Conservation (phyloP, 441 rosid genomes). For the Adansonia madagascariensis region DNA sequence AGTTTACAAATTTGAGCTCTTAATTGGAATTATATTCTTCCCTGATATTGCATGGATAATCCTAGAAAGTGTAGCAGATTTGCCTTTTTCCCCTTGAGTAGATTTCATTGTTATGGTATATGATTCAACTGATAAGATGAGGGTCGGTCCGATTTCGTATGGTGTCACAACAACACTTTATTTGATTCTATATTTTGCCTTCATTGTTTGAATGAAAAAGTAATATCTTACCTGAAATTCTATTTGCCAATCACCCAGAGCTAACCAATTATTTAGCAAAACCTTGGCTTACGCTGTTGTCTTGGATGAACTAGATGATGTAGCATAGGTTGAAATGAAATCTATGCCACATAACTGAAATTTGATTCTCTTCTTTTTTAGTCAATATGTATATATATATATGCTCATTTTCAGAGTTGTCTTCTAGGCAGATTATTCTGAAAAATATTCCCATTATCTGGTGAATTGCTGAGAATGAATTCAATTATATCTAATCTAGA, state of each 20-base stretch:
- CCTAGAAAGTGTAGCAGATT: neutral
- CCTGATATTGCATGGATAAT: neutral
- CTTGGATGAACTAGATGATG: neutral
- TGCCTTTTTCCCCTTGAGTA: neutral
- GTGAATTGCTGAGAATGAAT: neutral
- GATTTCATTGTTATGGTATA: neutral
- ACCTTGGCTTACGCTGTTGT: neutral
- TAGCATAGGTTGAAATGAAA: neutral
- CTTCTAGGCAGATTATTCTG: constrained; percentile 14
- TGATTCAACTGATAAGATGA: neutral
- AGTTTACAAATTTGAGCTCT: neutral
- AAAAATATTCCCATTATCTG: constrained; percentile 11
- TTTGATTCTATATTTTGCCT: constrained; percentile 8
- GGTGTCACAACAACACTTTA: constrained; percentile 4
- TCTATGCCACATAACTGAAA: neutral
- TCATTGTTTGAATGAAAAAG: neutral
- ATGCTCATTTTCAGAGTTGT: neutral
- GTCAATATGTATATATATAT: neutral
- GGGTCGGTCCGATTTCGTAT: neutral
- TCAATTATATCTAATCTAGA: neutral
- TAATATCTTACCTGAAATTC: constrained; percentile 27
- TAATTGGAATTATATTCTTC: constrained; percentile 1
- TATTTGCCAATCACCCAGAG: neutral
- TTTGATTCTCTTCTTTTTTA: neutral
- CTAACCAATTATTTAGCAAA: neutral